A percentile compares a stretch with the other conserved stretches of the same genome.
Evolutionary conservation across 2,329 filamentous ascomycete genomes (phyloP).

Genomic region (Botrytis fabae): DNA sequence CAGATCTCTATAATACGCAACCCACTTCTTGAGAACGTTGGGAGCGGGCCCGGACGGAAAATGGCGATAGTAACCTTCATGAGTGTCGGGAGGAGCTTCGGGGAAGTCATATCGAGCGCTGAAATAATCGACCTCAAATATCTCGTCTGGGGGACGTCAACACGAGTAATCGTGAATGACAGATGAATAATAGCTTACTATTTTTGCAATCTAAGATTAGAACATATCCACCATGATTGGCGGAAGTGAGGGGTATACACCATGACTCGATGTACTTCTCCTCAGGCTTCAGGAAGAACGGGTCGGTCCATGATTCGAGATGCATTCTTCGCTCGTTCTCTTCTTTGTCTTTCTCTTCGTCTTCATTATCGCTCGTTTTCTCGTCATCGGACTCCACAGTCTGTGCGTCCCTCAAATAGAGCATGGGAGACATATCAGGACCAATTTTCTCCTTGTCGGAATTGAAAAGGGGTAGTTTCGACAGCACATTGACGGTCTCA

Average conservation of each 20-base stretch:
- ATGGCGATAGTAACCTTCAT: constrained; percentile 22
- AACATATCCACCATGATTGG: constrained; percentile 24
- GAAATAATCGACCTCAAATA: constrained; percentile 21
- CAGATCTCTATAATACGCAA: constrained; percentile 23
- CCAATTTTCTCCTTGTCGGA: constrained; percentile 18
- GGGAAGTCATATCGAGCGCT: constrained; percentile 18
- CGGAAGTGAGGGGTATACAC: constrained; percentile 22
- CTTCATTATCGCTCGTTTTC: constrained; percentile 9
- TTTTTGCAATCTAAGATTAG: constrained; percentile 24
- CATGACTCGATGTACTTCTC: constrained; percentile 21
- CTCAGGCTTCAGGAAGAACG: constrained; percentile 17
- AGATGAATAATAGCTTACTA: constrained; percentile 16
- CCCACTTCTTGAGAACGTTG: constrained; percentile 23
- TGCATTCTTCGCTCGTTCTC: constrained; percentile 14
- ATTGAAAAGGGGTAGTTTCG: constrained; percentile 16
- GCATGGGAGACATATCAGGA: constrained; percentile 20
- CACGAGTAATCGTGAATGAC: constrained; percentile 9
- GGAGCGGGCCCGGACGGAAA: constrained; percentile 22
- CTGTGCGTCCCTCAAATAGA: constrained; percentile 20
- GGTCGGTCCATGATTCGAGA: constrained; percentile 22
- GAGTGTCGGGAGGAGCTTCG: constrained; percentile 18
- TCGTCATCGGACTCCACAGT: constrained; percentile 13
- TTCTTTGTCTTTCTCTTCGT: constrained; percentile 7
- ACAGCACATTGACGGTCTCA: constrained; percentile 21
- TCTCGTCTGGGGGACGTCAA: constrained; percentile 20